Evolutionary conservation across 1,284 basidiomycete genomes (phyloP), one percentile per base, ranked within the genome.

Genomic region (Rhizoctonia solani): DNA sequence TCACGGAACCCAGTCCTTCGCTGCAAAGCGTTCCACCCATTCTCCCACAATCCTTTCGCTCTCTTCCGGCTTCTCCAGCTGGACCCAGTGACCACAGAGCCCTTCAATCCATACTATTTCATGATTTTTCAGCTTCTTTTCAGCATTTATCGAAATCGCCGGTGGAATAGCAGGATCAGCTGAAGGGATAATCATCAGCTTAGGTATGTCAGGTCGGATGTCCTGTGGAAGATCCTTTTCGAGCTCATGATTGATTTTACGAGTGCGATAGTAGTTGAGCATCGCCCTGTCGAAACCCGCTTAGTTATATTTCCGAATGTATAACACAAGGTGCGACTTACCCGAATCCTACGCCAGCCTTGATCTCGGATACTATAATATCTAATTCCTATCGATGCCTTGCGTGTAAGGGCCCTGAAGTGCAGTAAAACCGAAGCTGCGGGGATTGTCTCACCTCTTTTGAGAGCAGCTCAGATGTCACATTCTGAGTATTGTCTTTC

Each of bases 31-130:
- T 34, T 59, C 66, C 13, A 68, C 53, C 66, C 66, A 68, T 11
- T 68, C 66, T 30, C 66, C 66, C 41, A 68, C 56, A 34, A 53
- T 19, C 53, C 42, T 34, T 29, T 56, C 56, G 13, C 47, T 44
- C 46, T 68, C 66, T 11, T 21, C 34, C 4, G 47, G 54, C 14
- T 23, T 47, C 47, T 68, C 66, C 8, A 68, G 34, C 47, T 58
- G 56, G 5, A 58, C 54, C 54, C 54, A 68, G 19, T 68, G 66
- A 11, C 54, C 66, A 46, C 61, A 65, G n/a, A 53, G n/a, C 9
- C 54, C 54, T 19, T 68, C 66, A 6, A 58, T 13, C 14, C 46
- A 44, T n/a, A 53, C 55, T 3, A 68, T 55, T 25, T 68, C 66
- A 29, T 52, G 21, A 8, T 23, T 42, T 27, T 59, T 37, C 14